Evolutionary conservation across 176 grass and related monocot genomes (phyloP).

Genomic region (Zoysia japonica): DNA sequence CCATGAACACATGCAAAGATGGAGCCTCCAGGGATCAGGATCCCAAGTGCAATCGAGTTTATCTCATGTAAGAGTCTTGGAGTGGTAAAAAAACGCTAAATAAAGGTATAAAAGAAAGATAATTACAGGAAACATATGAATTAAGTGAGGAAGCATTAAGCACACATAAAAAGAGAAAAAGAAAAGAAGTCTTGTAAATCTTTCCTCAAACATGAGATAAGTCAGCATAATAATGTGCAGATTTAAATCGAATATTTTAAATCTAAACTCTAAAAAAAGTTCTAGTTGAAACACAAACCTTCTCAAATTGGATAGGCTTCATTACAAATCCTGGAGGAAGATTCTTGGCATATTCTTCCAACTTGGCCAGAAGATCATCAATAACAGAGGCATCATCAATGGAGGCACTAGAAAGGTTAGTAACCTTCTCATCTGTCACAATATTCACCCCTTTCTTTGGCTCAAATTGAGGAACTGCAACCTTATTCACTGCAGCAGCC

Average conservation of each 20-base stretch:
- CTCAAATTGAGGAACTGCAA: constrained; percentile 61
- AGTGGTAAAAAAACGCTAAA: too few species aligned
- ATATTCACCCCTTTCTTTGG: constrained; percentile 67
- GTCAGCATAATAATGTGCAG: not conserved
- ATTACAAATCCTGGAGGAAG: constrained; percentile 65
- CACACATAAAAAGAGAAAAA: too few species aligned
- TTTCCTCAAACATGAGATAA: not conserved
- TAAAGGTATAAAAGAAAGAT: too few species aligned
- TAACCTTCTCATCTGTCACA: constrained; percentile 74
- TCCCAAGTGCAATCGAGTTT: not conserved
- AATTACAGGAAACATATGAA: too few species aligned
- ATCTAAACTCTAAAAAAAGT: not conserved
- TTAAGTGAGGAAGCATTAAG: too few species aligned
- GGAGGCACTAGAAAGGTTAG: constrained; percentile 52
- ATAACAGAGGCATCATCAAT: constrained; percentile 71
- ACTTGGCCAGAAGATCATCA: constrained; percentile 60
- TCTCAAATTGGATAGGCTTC: constrained; percentile 75
- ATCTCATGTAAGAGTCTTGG: not conserved
- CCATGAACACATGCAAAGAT: not conserved
- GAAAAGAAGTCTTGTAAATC: too few species aligned
- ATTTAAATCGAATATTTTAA: not conserved
- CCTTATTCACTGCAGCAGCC: constrained; percentile 51
- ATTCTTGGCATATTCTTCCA: constrained; percentile 62
- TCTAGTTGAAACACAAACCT: constrained; percentile 44
- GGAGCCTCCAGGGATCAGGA: too few species aligned